phyloP scores from a whole-genome alignment of 345 rosid genomes.

The Diplotaxis tenuifolia region DNA sequence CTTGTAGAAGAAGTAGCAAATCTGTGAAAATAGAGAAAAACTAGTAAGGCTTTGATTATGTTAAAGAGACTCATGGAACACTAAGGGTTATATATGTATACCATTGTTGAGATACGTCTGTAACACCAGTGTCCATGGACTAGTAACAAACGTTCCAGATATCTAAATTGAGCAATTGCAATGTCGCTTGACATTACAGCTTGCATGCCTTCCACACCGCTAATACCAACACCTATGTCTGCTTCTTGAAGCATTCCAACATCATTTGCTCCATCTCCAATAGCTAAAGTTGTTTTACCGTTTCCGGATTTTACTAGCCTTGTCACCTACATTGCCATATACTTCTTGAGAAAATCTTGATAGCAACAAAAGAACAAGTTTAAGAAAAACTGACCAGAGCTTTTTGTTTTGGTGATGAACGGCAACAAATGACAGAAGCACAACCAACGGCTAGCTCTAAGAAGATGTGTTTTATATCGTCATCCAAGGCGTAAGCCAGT shows the following conservation, averaged over 20 bases:
- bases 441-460: conserved; percentile 78
- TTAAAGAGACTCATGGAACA: conserved; percentile 6
- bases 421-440: conserved; percentile 95
- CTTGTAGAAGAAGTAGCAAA: conserved; percentile 99
- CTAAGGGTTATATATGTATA: background rate
- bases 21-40: conserved; percentile 45
- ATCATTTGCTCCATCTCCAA: conserved; percentile 98
- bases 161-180: conserved; percentile 88
- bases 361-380: background rate
- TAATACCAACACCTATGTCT: conserved; percentile 90
- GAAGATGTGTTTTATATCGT: conserved; percentile 60
- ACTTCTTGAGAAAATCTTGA: conserved; percentile 12
- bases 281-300: conserved; percentile 76
- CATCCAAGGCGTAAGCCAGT: conserved; percentile 83
- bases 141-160: conserved; percentile 82
- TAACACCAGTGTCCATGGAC: conserved; percentile 99
- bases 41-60: background rate
- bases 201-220: conserved; percentile 99
- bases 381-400: conserved; percentile 59
- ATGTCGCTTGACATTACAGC: conserved; percentile 97
- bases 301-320: conserved; percentile 83
- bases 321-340: conserved; percentile 63
- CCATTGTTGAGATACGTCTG: conserved; percentile 84
- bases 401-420: conserved; percentile 96
- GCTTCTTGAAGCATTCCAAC: conserved; percentile 99